These are phyloP conservation scores for Ganoderma lingzhi DNA, from an alignment of 1,284 basidiomycete species.

Conservation along the genomic window DNA sequence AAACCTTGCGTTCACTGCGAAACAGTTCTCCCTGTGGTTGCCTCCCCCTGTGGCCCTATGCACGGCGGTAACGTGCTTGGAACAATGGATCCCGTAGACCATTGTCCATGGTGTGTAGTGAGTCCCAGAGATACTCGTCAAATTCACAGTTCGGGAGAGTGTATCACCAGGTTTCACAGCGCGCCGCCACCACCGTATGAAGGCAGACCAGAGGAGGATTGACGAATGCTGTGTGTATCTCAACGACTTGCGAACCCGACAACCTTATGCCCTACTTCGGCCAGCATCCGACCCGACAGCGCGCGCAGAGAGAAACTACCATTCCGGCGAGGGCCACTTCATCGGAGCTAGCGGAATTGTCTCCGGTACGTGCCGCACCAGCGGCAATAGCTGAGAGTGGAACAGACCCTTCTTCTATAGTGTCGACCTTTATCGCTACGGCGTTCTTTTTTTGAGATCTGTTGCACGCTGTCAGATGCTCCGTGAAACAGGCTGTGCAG, in stretches of 20 bases:
- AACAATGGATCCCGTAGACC: background rate
- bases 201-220: background rate
- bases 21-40: background rate
- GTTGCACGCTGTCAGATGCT: background rate
- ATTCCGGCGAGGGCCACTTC: background rate
- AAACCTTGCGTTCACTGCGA: background rate
- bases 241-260: background rate
- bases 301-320: background rate
- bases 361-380: background rate
- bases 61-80: background rate
- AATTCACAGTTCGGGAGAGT: background rate
- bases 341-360: background rate
- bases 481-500: slow-evolving; percentile 1
- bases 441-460: background rate
- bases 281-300: background rate
- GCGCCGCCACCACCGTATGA: background rate
- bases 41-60: background rate
- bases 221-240: background rate
- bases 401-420: background rate
- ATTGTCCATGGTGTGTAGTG: background rate
- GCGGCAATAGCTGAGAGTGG: background rate
- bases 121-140: background rate
- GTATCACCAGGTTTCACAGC: background rate
- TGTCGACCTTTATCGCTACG: background rate
- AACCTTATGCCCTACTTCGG: background rate